phyloP scores from a whole-genome alignment of 805 yeast species.

The Candida boleticola region DNA sequence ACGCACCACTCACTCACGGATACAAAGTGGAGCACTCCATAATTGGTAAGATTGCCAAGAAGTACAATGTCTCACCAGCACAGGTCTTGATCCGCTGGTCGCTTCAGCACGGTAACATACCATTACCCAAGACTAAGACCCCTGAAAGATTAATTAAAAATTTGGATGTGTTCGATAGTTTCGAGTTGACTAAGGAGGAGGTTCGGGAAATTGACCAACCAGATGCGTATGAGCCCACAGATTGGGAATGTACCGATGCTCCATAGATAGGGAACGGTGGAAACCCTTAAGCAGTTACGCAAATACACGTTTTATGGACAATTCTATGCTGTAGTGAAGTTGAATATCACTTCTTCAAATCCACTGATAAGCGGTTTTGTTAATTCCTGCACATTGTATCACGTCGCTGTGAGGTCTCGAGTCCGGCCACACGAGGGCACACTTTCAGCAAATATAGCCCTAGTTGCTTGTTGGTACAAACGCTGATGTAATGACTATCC shows the following conservation, averaged over 20 bases:
- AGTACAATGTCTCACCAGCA: conserved; percentile 40
- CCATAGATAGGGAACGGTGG: too few species aligned
- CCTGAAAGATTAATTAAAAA: conserved; percentile 21
- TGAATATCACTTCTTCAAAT: too few species aligned
- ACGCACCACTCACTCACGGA: conserved; percentile 40
- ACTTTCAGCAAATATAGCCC: too few species aligned
- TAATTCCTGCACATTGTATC: too few species aligned
- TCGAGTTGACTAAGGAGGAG: conserved; percentile 26
- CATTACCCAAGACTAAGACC: conserved; percentile 32
- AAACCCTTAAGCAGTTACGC: too few species aligned
- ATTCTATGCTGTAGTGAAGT: too few species aligned
- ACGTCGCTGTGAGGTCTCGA: too few species aligned
- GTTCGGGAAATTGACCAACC: conserved; percentile 26
- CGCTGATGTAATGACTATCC: too few species aligned
- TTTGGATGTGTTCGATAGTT: conserved; percentile 19
- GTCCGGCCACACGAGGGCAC: too few species aligned
- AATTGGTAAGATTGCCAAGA: conserved; percentile 28
- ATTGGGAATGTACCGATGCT: conserved; percentile 71
- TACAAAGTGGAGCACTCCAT: conserved; percentile 21
- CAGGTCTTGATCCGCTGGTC: conserved; percentile 51
- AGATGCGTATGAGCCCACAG: conserved; percentile 64
- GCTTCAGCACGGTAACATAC: conserved; percentile 44
- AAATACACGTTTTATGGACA: too few species aligned
- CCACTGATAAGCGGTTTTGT: too few species aligned
- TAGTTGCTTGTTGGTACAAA: too few species aligned